Evolutionary conservation across 2,329 filamentous ascomycete species (phyloP), one percentile per base, ranked within the genome.

Genomic region (Colletotrichum caudatum): DNA sequence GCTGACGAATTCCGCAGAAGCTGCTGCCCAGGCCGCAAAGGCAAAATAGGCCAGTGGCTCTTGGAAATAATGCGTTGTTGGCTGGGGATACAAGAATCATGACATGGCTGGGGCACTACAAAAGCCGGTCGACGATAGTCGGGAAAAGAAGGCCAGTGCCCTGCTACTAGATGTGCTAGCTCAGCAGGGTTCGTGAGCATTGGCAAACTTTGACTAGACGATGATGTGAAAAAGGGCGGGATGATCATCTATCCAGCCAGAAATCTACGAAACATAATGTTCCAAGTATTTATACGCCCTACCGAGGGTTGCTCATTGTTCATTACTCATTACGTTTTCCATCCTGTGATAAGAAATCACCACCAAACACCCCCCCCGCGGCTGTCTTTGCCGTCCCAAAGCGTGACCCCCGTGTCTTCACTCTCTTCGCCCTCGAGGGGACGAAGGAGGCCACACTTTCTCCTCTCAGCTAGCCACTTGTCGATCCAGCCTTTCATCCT

Each of bases 401-500:
- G 61, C 14, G 75, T 74, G 6, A 76, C 62, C 56, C 66, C 72
- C 39, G 77, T 74, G 20, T 75, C 70, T 3, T 78, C 78, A 4
- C 79, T 79, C 26, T 82, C 81, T 9, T 80, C 77, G 2, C 81
- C 84, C 51, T 83, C 80, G 18, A 87, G 74, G 0, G 87, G 82
- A 57, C 77, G 79, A 3, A 90, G 80, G 5, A 88, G 69, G 0
- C 90, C 90, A 8, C 87, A 87, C 74, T 83, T 85, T 72, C 87
- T 82, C 77, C 90, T 80, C 80, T 92, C 90, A 0, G 82, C 79
- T 73, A 89, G 77, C 90, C 90, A 92, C 58, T 87, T 83, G 75
- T 92, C 90, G 23, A 86, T 85, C 90, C 90, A 92, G 3, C 78
- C 83, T 81, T 89, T 91, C 90, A 92, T 92, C 72, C 88, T 84